Percentiles rank a stretch among this genome's conserved stretches.
phyloP scores from a whole-genome alignment of 257 asterid genomes.

The Lavandula angustifolia region DNA sequence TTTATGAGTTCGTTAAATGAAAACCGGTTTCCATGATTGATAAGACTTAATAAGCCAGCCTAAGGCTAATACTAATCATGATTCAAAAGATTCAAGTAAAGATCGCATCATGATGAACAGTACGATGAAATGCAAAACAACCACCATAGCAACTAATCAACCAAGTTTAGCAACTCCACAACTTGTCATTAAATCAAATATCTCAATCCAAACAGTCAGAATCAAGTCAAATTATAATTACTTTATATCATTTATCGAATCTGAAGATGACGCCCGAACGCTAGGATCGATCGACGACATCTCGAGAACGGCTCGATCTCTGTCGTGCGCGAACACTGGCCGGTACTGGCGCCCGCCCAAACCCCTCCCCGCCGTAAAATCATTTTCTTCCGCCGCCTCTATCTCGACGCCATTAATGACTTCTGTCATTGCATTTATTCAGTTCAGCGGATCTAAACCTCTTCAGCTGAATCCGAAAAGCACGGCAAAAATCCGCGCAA shows the following conservation, averaged over 20 bases:
- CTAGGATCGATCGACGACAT: conserved; percentile 64
- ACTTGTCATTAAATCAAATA: not conserved
- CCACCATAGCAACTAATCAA: not conserved
- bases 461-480: not conserved
- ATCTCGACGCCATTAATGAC: conserved; percentile 48
- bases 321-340: conserved; percentile 72
- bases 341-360: conserved; percentile 64
- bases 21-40: conserved; percentile 3
- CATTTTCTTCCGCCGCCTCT: conserved; percentile 55
- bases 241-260: conserved; percentile 49
- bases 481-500: not conserved
- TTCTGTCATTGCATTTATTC: conserved; percentile 55
- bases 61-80: too few relatives aligned
- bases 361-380: conserved; percentile 51
- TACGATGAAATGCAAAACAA: not conserved
- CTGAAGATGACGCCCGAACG: conserved; percentile 45
- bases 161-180: conserved; percentile 21
- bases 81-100: conserved; percentile 1
- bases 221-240: conserved; percentile 31
- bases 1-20: conserved; percentile 5
- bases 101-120: too few relatives aligned
- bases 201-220: conserved; percentile 27
- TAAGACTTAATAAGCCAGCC: conserved; percentile 18
- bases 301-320: conserved; percentile 68
- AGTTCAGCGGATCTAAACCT: conserved; percentile 37